Evolutionary conservation across 2,329 filamentous ascomycete species (phyloP).

Genomic region (Aureobasidium musti): DNA sequence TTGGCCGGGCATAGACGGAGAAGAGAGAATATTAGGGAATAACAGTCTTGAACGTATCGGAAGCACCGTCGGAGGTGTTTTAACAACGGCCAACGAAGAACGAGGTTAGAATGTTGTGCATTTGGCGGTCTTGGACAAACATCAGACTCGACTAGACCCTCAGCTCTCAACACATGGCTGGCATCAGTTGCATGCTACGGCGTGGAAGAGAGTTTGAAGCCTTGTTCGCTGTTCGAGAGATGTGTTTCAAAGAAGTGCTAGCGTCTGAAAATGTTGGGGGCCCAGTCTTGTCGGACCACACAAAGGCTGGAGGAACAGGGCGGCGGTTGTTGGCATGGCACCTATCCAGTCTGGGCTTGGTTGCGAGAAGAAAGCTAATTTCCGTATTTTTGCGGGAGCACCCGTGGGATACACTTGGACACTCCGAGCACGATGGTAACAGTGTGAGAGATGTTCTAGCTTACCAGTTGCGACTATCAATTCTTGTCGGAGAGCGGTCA

Average conservation of each 20-base stretch:
- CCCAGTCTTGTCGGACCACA: constrained; percentile 27
- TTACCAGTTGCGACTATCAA: constrained; percentile 5
- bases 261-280: constrained; percentile 29
- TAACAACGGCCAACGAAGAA: constrained; percentile 25
- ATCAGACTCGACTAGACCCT: constrained; percentile 19
- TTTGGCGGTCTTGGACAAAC: background rate
- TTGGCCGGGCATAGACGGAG: constrained; percentile 12
- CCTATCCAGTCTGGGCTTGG: constrained; percentile 6
- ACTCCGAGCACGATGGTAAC: constrained; percentile 1
- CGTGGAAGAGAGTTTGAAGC: constrained; percentile 27
- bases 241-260: constrained; percentile 29
- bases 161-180: constrained; percentile 26
- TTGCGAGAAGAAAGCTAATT: constrained; percentile 15
- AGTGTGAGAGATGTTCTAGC: constrained; percentile 23
- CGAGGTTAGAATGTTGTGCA: constrained; percentile 24
- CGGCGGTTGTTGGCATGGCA: constrained; percentile 29
- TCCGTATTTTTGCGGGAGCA: constrained; percentile 26
- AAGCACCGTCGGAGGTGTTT: constrained; percentile 21
- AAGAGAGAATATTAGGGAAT: background rate
- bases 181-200: background rate
- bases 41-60: constrained; percentile 11
- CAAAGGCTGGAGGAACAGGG: constrained; percentile 29
- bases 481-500: constrained; percentile 5
- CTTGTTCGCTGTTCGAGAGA: constrained; percentile 25
- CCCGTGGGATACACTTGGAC: constrained; percentile 17